Base-by-base conservation (phyloP, 306 rosid genomes). In the Quercus variabilis region DNA sequence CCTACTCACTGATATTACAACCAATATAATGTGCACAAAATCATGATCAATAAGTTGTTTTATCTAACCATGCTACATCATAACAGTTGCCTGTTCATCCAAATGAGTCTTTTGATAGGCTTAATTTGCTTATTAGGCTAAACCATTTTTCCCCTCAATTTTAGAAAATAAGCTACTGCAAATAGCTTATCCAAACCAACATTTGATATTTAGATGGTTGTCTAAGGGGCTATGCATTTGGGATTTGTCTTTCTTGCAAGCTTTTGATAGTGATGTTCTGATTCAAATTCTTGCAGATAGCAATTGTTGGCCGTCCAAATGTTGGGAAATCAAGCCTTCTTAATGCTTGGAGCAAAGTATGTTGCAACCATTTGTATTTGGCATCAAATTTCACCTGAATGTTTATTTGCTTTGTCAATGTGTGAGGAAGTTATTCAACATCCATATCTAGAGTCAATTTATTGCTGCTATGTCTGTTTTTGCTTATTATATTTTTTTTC, bases 341-440 rank as follows among this genome's bases (percentile, higher is more conserved):
- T 79, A 95, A 95, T 92, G 97, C 98, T 78, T 95, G 99, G 99
- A 90, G 98, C 94, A 92, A 89, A 91, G 99, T 95, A 90, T 80
- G 97, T 82, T 55, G 10, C 56, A 33, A 35, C 73, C 82, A 65
- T 73, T 74, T 76, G 52, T 59, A 75, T 71, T 60, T 23, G 73
- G 70, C 63, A 30, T 64, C 23, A 46, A 76, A 7, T 67, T 75
- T 70, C 30, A 31, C 69, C 63, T 76, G 21, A 43, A 74, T 43
- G 54, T 73, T 69, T 73, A 30, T 78, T 77, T 65, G 15, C 59
- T 77, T 64, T 8, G 55, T 28, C 28, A 56, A 31, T 63, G 57
- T 76, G 35, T 54, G 76, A 60, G 79, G 49, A 51, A 33, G 78
- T 33, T 73, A 13, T n/a, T 58, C 71, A 52, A 23, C 68, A 35